Evolutionary conservation across 1,139 yeast genomes (phyloP), one percentile per base, ranked within the genome.

Genomic region (Petasospora fabianii): DNA sequence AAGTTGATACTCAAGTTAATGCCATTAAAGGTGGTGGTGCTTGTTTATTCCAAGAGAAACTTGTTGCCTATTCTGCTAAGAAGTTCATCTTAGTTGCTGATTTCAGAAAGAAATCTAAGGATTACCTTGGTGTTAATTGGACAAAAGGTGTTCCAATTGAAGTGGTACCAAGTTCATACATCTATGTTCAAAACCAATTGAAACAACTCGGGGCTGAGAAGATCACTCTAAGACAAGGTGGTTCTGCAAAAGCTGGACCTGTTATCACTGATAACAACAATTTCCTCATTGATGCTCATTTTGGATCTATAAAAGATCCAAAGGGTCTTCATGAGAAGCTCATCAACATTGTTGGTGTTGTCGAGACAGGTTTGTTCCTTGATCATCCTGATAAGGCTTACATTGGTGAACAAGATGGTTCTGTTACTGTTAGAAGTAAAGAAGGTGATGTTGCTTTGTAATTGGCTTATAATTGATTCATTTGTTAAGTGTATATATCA

Each of bases 21-120:
- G 79, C 92, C 55, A 94, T 94, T 62, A 94, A 94, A 65, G 99
- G 99, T 48, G 99, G 99, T 35, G 99, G 99, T 29, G 99, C 97
- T 2, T 94, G 99, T 64, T 71, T 88, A 49, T 84, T 94, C 68
- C 98, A 92, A 66, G 99, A 94, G 62, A 94, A 94, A 65, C 72
- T 94, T 41, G 96, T 94, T 13, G 96, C 97, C 10, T 72, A 78
- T 36, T 79, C 90, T 46, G 81, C 97, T 3, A 67, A 74, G 42
- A 75, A 75, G 55, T 88, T 90, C 58, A 71, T 94, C 22, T 75
- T 92, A 26, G 97, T 94, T 37, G 98, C 98, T 2, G 99, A 94
- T 65, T 84, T 79, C 61, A 72, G 97, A 55, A 94, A 94, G 64
- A 77, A 72, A 64, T 80, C 83, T 32, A 82, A 73, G 24, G 56